Percentiles rank a stretch among this genome's conserved stretches.
These are phyloP conservation scores for Prunus salicina DNA, from an alignment of 306 rosid species.

Conservation along the genomic window DNA sequence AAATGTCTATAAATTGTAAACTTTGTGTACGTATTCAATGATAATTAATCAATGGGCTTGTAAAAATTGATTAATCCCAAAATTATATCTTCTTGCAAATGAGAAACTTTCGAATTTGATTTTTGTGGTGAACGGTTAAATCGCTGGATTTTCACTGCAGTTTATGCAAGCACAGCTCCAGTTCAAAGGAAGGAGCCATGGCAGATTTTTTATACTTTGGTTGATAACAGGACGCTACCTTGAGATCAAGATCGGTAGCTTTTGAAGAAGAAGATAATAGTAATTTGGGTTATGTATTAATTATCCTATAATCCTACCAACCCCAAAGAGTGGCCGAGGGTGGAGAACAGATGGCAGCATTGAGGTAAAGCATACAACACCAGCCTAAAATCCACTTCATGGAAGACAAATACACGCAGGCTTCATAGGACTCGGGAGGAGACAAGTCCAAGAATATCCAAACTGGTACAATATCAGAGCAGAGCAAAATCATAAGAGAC, in stretches of 20 bases:
- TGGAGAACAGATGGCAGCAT: background rate
- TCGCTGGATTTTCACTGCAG: no score
- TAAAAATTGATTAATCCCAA: background rate
- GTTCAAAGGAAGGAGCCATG: no score
- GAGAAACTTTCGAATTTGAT: background rate
- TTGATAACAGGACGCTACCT: no score
- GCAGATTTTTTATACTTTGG: no score
- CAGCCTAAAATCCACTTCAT: background rate
- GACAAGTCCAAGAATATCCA: background rate
- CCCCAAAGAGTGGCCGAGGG: background rate
- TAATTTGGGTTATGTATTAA: background rate
- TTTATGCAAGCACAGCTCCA: no score
- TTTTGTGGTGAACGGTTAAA: no score
- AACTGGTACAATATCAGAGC: background rate
- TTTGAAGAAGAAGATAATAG: no score
- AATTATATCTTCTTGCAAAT: background rate
- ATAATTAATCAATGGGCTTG: no score
- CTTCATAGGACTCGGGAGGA: background rate
- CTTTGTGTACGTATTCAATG: rapidly evolving
- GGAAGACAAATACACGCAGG: background rate
- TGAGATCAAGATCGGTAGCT: background rate
- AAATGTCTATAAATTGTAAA: no score
- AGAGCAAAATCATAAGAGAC: background rate
- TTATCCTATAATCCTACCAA: no score
- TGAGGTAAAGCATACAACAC: no score